phyloP scores from a whole-genome alignment of 306 rosid species.

The Cotoneaster glaucophyllus region DNA sequence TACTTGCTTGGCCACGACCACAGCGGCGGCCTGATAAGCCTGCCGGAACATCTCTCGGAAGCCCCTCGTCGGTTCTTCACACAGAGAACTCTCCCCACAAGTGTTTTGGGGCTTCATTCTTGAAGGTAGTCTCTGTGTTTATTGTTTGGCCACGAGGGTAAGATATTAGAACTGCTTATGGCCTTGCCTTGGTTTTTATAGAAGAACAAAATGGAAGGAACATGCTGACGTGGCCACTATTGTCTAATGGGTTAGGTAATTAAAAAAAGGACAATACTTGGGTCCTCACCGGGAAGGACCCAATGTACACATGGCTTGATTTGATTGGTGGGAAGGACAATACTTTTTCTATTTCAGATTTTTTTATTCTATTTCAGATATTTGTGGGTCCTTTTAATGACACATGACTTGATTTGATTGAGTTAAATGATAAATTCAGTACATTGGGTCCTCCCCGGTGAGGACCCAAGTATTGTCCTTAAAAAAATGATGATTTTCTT shows the following conservation, averaged over 20 bases:
- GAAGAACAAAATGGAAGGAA: not conserved
- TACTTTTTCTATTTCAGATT: no score
- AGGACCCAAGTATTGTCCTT: no score
- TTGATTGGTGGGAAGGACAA: no score
- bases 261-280: no score
- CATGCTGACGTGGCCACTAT: not conserved
- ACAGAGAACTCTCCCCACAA: conserved; percentile 15
- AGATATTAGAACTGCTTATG: conserved; percentile 10
- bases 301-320: no score
- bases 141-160: conserved; percentile 1
- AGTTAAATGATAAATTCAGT: no score
- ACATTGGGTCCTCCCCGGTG: no score
- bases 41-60: conserved; percentile 23
- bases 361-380: no score
- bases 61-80: conserved; percentile 19
- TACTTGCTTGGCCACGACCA: conserved; percentile 2
- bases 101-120: conserved; percentile 22
- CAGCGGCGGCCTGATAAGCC: conserved; percentile 20
- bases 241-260: not conserved
- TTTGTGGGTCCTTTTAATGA: no score
- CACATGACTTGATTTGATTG: no score
- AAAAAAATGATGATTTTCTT: no score
- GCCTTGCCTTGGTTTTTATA: conserved; percentile 12
- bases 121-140: not conserved
- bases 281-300: no score